Evolutionary conservation across 2,329 filamentous ascomycete species (phyloP).

Genomic region (Cladobotryum mycophilum): DNA sequence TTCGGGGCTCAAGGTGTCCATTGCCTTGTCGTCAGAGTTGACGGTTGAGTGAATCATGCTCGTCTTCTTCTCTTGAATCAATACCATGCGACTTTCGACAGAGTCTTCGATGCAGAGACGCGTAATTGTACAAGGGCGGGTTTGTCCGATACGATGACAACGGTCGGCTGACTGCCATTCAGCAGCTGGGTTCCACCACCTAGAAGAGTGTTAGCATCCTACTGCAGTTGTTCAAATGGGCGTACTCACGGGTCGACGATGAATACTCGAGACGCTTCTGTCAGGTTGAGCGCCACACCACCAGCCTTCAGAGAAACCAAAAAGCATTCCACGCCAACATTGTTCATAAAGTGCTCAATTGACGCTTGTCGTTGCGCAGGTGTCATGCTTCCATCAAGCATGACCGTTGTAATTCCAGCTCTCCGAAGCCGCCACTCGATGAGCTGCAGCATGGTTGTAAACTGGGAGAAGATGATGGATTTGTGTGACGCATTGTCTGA

Average conservation of each 20-base stretch:
- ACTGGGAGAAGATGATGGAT: constrained; percentile 95
- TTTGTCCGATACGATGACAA: constrained; percentile 92
- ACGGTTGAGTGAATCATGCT: constrained; percentile 97
- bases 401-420: constrained; percentile 96
- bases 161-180: constrained; percentile 97
- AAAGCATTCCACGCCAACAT: constrained; percentile 90
- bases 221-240: background rate
- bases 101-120: constrained; percentile 94
- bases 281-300: constrained; percentile 90
- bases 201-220: constrained; percentile 27
- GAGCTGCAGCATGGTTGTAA: constrained; percentile 93
- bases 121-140: constrained; percentile 87
- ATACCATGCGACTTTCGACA: constrained; percentile 90
- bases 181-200: constrained; percentile 99
- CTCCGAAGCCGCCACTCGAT: constrained; percentile 95
- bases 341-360: constrained; percentile 95
- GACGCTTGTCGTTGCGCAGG: constrained; percentile 87
- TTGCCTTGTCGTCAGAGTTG: constrained; percentile 82
- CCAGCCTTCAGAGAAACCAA: constrained; percentile 93
- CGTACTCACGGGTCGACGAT: constrained; percentile 84
- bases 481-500: constrained; percentile 92
- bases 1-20: constrained; percentile 83
- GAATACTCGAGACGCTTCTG: constrained; percentile 89
- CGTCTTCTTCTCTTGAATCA: constrained; percentile 97
- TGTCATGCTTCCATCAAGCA: constrained; percentile 97